Base-by-base conservation (phyloP, 768 basidiomycete genomes). In the Lactarius psammicola region DNA sequence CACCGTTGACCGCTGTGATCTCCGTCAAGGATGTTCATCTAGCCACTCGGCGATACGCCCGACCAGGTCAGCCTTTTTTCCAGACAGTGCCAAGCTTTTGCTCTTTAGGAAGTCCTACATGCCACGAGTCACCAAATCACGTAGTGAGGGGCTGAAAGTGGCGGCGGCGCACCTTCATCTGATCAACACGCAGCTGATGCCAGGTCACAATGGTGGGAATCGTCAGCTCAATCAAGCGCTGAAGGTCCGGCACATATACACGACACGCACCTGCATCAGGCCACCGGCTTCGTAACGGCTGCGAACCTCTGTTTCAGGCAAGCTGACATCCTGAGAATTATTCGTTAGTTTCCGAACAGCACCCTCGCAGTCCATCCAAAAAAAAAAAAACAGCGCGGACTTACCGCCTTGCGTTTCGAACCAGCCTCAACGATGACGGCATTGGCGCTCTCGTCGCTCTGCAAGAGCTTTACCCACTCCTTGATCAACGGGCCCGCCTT, bases 271-370 rank as follows among this genome's bases (percentile, higher is more conserved):
- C 81, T 94, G 96, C 60, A 67, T 77, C 51, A 94, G 77, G 20
- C 75, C 78, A 6, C 85, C 90, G 17, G 75, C 76, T 17, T 86
- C 82, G 71, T 85, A 87, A 72, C 80, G 83, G 68, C 84, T 86
- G 63, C 87, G 84, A 56, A 95, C 80, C 75, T 94, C 92, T 49
- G 83, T 84, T 72, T 94, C 87, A 70, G 87, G 85, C 20, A 89
- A 81, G 59, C 80, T 82, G 31, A 83, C 75, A 36, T 91, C 87
- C 86, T 90, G 71, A 7, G 30, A 28, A 31, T 57, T 56, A 40
- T 59, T 57, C 30, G 42, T 54, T 36, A 28, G 57, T 40, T 13
- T 34, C 49, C 51, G 49, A 51, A 26, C 6, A 46, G 44, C 20
- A 51, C 56, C 30, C 44, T 33, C n/a, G 57, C 38, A 36, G 11